A percentile compares a stretch with the other conserved stretches of the same genome.
phyloP scores from a whole-genome alignment of 495 filamentous ascomycete species.

The Podospora pseudoanserina region DNA sequence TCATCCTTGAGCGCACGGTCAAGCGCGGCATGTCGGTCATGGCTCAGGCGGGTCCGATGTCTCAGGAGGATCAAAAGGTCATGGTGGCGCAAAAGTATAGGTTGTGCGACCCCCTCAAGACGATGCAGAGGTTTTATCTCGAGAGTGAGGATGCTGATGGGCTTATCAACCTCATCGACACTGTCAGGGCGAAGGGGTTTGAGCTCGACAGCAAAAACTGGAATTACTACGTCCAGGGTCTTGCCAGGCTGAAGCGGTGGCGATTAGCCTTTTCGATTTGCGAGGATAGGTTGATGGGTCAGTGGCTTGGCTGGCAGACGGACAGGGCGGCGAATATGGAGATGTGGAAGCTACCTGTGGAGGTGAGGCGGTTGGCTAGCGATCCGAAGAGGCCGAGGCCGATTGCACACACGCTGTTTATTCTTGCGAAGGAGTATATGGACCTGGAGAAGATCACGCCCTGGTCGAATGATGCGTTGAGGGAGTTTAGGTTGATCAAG shows the following conservation, averaged over 20 bases:
- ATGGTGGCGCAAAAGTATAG: slow-evolving; percentile 55
- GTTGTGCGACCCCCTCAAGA: slow-evolving; percentile 52
- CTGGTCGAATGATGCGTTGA: slow-evolving; percentile 33
- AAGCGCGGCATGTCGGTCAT: slow-evolving; percentile 32
- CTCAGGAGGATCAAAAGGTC: slow-evolving; percentile 32
- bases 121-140: slow-evolving; percentile 59
- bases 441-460: slow-evolving; percentile 35
- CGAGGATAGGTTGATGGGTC: slow-evolving; percentile 69
- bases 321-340: slow-evolving; percentile 21
- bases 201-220: slow-evolving; percentile 58
- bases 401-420: slow-evolving; percentile 37
- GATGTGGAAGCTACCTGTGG: slow-evolving; percentile 32
- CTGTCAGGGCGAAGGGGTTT: slow-evolving; percentile 61
- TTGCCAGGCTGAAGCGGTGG: slow-evolving; percentile 42
- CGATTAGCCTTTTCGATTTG: slow-evolving; percentile 61
- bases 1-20: slow-evolving; percentile 51
- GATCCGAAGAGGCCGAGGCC: slow-evolving; percentile 36
- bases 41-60: neutral
- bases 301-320: slow-evolving; percentile 66
- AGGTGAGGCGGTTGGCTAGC: slow-evolving; percentile 32
- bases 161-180: slow-evolving; percentile 47
- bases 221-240: slow-evolving; percentile 56
- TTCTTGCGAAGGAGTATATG: slow-evolving; percentile 38
- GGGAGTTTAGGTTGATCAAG: slow-evolving; percentile 25
- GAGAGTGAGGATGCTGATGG: slow-evolving; percentile 43